Base-by-base conservation (phyloP, 306 rosid species). In the Lathyrus tuberosus region DNA sequence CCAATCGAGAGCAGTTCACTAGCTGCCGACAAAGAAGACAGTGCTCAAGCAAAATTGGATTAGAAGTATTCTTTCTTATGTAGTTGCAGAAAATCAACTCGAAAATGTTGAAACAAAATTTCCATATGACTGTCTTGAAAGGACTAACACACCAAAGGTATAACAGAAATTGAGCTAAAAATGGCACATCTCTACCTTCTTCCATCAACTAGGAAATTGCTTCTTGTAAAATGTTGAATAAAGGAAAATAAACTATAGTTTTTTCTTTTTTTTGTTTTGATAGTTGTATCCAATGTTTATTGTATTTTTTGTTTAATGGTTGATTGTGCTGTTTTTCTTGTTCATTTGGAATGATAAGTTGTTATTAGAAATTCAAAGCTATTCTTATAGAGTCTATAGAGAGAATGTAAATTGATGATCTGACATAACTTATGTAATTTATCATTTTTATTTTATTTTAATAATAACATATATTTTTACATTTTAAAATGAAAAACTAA, bases 171-270 rank as follows among this genome's bases (percentile, higher is more conserved):
- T 54, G 17, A 26, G 12, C 37, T 26, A 54, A 24, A 26, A 26
- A 54, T 24, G 58, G 53, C 17, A 28, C 51, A 77, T 33, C n/a
- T 71, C 37, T 37, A 26, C 22, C 17, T 73, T 74, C 57, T 62
- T 11, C 57, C 57, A 51, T 51, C 28, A 51, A 63, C 26, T 71
- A 66, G 56, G 38, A 65, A 31, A 54, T 56, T 22, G 48, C 57
- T 78, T 56, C 16, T 38, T 78, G 77, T 78, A 78, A n/a, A 65
- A 71, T 71, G 73, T 65, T 42, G 3, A 65, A 60, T 42, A 56
- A 33, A 20, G 66, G 61, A 54, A 26, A 24, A 5, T 54, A 70
- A 62, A 15, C 65, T 56, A 18, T 37, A 70, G 18, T 54, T 70
- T 62, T 24, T 24, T 24, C 40, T 14, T 76, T 5, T 18, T 35